Base-by-base conservation (phyloP, 2,329 filamentous ascomycete genomes). In the Diaporthe helianthi region DNA sequence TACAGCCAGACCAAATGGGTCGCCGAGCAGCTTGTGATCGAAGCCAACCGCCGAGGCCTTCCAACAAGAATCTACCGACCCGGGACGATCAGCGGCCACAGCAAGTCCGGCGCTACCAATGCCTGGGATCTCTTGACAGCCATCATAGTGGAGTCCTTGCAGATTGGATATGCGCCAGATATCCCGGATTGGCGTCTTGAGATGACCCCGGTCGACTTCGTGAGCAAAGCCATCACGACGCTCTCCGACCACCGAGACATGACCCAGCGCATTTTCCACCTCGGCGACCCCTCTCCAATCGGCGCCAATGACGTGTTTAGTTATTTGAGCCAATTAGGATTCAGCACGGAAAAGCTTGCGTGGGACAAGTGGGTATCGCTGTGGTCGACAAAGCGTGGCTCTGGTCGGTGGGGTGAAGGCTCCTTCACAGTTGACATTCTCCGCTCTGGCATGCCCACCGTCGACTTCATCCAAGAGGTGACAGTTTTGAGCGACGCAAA, bases 1-100 rank as follows among this genome's bases (percentile, higher is more conserved):
- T 94, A 94, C 72, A 91, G 91, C 0, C 92, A 93, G 78, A 93
- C 91, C 0, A 94, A 94, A 76, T 94, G 92, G 92, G 92, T 92
- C 36, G 91, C 92, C 3, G 92, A 94, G 77, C 89, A 91, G 77
- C 88, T 94, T 3, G 89, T 93, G 10, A 83, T 88, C 13, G 90
- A 93, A 75, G 91, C 92, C 12, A 86, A 86, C 31, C 85, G 86
- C 31, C 87, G 91, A 46, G 91, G 91, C 12, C 81, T 94, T 38
- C 91, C 91, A 0, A 89, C 92, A 33, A 87, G 88, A 74, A 90
- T 94, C 47, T 89, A 92, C 73, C 89, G 92, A 8, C 89, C 90
- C 0, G 92, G 92, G 53, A 94, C 92, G 0, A 93, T 94, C 75
- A 92, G 90, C 73, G 92, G 92, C 0, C 92, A 94, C 79, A 93